These are phyloP conservation scores for Skeletonema tropicum DNA, from an alignment of 108 stramenopile genomes.

Conservation along the genomic window DNA sequence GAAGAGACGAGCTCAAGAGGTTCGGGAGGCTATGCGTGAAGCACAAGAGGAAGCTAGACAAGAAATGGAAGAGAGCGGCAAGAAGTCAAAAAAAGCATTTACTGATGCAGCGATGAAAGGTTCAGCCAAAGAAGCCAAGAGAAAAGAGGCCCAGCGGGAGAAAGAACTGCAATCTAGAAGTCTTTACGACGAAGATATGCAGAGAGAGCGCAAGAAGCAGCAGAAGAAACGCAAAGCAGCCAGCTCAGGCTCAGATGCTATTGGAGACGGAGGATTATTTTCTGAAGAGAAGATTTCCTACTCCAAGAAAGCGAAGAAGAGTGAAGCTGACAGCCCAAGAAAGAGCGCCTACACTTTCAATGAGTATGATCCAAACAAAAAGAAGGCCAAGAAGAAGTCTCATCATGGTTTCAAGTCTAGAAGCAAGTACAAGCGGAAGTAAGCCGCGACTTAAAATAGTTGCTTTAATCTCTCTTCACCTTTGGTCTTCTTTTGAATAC, in stretches of 20 bases:
- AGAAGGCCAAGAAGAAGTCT: conserved; percentile 60
- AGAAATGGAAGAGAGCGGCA: conserved; percentile 50
- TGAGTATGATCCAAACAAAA: conserved; percentile 64
- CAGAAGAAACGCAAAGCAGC: conserved; percentile 50
- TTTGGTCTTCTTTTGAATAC: too few species aligned
- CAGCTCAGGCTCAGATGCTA: conserved; percentile 56
- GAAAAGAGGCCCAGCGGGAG: conserved; percentile 36
- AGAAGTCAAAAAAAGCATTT: conserved; percentile 47
- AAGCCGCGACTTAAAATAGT: neutral
- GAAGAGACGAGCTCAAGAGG: conserved; percentile 83
- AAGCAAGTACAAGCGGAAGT: conserved; percentile 71
- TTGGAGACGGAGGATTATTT: conserved; percentile 81
- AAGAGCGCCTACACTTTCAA: conserved; percentile 60
- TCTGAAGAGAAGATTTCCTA: conserved; percentile 71
- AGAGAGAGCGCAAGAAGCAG: conserved; percentile 42
- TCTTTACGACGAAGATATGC: conserved; percentile 47
- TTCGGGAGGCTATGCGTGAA: conserved; percentile 40
- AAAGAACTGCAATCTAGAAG: conserved; percentile 44
- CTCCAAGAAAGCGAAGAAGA: conserved; percentile 57
- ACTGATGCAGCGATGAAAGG: conserved; percentile 57
- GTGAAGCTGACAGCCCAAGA: conserved; percentile 31
- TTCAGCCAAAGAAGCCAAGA: conserved; percentile 55
- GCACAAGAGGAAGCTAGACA: conserved; percentile 49
- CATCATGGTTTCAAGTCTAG: conserved; percentile 78
- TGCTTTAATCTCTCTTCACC: too few species aligned